A percentile compares a stretch with the other conserved stretches of the same genome.
Conservation (phyloP, 2,329 filamentous ascomycete genomes). For the Colletotrichum sp. region DNA sequence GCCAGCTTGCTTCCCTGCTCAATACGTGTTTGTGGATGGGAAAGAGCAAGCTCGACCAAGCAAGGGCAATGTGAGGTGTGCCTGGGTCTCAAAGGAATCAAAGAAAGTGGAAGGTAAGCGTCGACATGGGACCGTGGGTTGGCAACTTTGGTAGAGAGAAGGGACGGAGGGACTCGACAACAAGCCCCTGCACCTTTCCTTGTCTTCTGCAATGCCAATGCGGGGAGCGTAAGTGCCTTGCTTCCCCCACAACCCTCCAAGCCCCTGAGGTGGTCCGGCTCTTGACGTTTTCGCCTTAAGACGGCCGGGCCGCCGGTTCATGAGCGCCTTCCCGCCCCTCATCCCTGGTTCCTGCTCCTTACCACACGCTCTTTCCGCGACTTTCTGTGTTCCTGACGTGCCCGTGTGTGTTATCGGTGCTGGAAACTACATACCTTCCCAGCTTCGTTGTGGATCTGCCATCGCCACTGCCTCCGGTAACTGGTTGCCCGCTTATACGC, state of each 20-base stretch:
- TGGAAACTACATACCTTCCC: not conserved
- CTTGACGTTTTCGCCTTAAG: not conserved
- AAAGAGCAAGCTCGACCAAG: not conserved
- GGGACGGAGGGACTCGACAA: not conserved
- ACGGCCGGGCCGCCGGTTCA: not conserved
- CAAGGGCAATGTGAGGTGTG: not conserved
- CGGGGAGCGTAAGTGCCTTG: not conserved
- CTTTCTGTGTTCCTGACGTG: not conserved
- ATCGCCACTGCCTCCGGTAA: not conserved
- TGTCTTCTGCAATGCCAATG: not conserved
- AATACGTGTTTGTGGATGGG: not conserved
- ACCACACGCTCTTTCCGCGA: not conserved
- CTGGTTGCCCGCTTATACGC: not conserved
- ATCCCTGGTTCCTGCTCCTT: not conserved
- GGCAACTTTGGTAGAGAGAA: not conserved
- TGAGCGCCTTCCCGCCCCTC: not conserved
- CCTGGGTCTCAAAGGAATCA: not conserved
- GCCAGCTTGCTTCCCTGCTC: not conserved
- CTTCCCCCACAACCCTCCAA: not conserved
- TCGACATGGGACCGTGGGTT: not conserved
- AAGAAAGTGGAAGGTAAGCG: not conserved
- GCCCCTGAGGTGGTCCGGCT: not conserved
- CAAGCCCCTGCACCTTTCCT: not conserved
- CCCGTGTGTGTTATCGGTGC: not conserved
- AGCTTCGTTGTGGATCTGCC: not conserved